Base-by-base conservation (phyloP, 1,139 yeast species). In the Saccharomyces hybrid region DNA sequence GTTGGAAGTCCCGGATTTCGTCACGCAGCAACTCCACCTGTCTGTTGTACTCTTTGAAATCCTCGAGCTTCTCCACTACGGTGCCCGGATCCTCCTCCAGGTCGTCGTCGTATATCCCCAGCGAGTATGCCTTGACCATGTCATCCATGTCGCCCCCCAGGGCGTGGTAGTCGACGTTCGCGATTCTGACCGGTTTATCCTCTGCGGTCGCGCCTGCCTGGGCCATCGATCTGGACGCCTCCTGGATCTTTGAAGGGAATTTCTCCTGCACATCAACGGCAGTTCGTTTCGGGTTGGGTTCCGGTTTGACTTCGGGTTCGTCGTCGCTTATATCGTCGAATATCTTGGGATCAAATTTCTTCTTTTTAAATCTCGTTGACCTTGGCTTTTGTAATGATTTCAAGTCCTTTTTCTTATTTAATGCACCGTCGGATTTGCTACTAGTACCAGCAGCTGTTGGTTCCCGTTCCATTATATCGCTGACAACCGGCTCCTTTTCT, bases 21-120 rank as follows among this genome's bases (percentile, higher is more conserved):
- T 68, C 68, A 47, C 69, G 64, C 60, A 74, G 68, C 1, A 72
- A 64, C 51, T 79, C 80, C 2, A 81, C 77, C 59, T 78, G 71
- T 54, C 71, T 67, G 61, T 83, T 83, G 55, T 82, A 75, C 3
- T 63, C 63, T 59, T 79, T 79, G 62, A 84, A 82, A 64, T 84
- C 90, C 12, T 74, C 76, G 16, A 82, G 58, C 54, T 75, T 71
- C 56, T 81, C 80, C 32, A 84, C 78, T 1, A 84, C 78, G 3
- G 82, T 79, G 0, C 87, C 88, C 6, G 77, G 77, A 1, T 81
- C 75, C 41, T 73, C 78, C 11, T 81, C 75, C 7, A 64, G 47
- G 60, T 83, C 87, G 58, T 80, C 85, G 60, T 82, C 86, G 63
- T 81, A 83, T 61, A 78, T 67, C 1, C 87, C 88, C 48, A 77